These are phyloP conservation scores for Colletotrichum trifolii DNA, from an alignment of 2,329 filamentous ascomycete genomes.

Conservation along the genomic window DNA sequence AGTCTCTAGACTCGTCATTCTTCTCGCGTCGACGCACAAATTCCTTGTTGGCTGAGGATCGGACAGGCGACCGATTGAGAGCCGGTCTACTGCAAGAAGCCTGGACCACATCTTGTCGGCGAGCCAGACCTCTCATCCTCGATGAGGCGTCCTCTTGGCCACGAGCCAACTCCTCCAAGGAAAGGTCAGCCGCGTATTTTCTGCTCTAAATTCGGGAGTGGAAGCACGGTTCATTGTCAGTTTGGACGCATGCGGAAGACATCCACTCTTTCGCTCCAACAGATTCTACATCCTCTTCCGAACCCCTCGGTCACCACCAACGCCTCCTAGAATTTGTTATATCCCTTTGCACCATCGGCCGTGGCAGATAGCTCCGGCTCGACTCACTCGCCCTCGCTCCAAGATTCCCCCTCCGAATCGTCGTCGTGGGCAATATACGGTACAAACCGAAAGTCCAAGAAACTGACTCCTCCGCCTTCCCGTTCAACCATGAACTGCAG, in stretches of 20 bases:
- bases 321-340: neutral
- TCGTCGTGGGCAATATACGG: conserved; percentile 74
- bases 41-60: neutral
- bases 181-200: conserved; percentile 17
- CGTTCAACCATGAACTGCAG: conserved; percentile 97
- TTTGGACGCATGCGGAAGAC: conserved; percentile 24
- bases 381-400: conserved; percentile 43
- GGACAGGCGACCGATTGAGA: neutral
- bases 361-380: neutral
- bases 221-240: conserved; percentile 15
- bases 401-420: conserved; percentile 55
- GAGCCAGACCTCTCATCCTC: conserved; percentile 23
- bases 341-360: neutral
- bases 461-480: conserved; percentile 75
- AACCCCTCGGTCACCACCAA: too few relatives aligned
- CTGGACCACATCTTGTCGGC: neutral
- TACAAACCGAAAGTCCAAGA: conserved; percentile 86
- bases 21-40: neutral
- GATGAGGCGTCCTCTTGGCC: conserved; percentile 5
- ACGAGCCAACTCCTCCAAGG: conserved; percentile 14
- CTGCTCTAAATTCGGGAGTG: conserved; percentile 26
- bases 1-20: conserved; percentile 12
- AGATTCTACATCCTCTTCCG: too few relatives aligned
- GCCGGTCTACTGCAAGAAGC: neutral
- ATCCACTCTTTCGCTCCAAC: neutral